These are phyloP conservation scores for Metschnikowia aberdeeniae DNA, from an alignment of 805 yeast genomes.

Conservation along the genomic window DNA sequence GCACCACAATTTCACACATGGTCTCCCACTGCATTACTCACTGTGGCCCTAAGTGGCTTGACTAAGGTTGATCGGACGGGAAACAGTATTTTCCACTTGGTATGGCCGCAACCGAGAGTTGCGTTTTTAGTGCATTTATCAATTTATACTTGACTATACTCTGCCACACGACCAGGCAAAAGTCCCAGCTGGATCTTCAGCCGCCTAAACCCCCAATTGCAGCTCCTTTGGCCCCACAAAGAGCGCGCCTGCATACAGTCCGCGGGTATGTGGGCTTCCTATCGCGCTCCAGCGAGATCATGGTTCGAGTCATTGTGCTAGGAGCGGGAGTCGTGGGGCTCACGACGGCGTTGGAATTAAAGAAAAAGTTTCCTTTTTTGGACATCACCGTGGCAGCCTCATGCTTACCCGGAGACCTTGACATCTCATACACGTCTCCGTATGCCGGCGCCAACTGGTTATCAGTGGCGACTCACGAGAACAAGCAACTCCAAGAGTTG, in stretches of 20 bases:
- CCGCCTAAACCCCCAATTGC: no score
- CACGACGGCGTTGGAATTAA: conserved; percentile 32
- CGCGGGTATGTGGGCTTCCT: neutral
- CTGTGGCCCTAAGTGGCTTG: neutral
- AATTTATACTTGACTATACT: no score
- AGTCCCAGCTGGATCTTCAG: no score
- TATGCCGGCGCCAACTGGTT: conserved; percentile 74
- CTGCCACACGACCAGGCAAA: no score
- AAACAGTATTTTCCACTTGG: neutral
- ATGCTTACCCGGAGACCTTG: conserved; percentile 52
- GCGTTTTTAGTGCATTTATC: neutral
- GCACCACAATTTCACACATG: neutral
- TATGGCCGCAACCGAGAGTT: neutral
- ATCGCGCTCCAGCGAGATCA: neutral
- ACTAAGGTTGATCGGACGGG: neutral
- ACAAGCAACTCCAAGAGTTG: conserved; percentile 20
- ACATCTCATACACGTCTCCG: conserved; percentile 56
- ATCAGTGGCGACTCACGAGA: conserved; percentile 48
- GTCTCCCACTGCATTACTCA: neutral
- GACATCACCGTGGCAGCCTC: conserved; percentile 31
- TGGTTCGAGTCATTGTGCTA: conserved; percentile 12
- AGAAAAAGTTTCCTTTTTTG: conserved; percentile 11
- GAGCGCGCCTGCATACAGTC: neutral
- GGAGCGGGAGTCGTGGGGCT: conserved; percentile 38
- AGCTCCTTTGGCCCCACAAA: no score